These are phyloP conservation scores for Cytospora chrysosperma DNA, from an alignment of 2,329 filamentous ascomycete genomes.

Conservation along the genomic window DNA sequence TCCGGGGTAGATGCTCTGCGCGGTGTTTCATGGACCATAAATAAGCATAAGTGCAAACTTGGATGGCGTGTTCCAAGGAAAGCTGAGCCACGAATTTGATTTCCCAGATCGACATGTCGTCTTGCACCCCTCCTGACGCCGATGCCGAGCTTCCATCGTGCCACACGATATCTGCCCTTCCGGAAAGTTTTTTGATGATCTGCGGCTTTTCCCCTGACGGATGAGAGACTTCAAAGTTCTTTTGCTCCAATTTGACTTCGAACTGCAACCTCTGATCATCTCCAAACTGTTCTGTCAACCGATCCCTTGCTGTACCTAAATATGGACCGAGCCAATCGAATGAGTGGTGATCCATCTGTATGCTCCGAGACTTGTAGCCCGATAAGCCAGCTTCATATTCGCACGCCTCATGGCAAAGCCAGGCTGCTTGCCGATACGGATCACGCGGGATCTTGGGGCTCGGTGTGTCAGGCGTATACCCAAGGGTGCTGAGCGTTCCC, in stretches of 20 bases:
- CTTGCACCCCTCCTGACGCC: background rate
- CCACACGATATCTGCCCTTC: slow-evolving; percentile 2
- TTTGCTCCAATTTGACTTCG: slow-evolving; percentile 11
- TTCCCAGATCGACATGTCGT: slow-evolving; percentile 24
- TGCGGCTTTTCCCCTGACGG: background rate
- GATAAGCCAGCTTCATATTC: slow-evolving; percentile 18
- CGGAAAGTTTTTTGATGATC: background rate
- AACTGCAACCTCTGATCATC: slow-evolving; percentile 21
- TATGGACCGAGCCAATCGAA: slow-evolving; percentile 24
- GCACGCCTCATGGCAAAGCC: slow-evolving; percentile 25
- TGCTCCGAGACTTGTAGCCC: slow-evolving; percentile 19
- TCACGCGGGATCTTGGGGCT: background rate
- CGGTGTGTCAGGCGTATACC: background rate
- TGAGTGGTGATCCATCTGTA: slow-evolving; percentile 22
- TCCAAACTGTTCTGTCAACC: slow-evolving; percentile 17
- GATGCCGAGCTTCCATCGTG: background rate
- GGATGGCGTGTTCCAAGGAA: slow-evolving; percentile 21
- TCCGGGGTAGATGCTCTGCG: slow-evolving; percentile 4
- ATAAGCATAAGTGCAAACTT: slow-evolving; percentile 23
- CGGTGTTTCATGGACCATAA: slow-evolving; percentile 15
- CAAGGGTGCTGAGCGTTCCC: slow-evolving; percentile 15
- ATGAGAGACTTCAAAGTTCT: background rate
- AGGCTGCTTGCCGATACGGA: slow-evolving; percentile 3
- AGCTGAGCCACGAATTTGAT: slow-evolving; percentile 26
- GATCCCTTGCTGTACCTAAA: slow-evolving; percentile 7